phyloP scores from a whole-genome alignment of 805 yeast genomes.

The Monosporozyma servazzii region DNA sequence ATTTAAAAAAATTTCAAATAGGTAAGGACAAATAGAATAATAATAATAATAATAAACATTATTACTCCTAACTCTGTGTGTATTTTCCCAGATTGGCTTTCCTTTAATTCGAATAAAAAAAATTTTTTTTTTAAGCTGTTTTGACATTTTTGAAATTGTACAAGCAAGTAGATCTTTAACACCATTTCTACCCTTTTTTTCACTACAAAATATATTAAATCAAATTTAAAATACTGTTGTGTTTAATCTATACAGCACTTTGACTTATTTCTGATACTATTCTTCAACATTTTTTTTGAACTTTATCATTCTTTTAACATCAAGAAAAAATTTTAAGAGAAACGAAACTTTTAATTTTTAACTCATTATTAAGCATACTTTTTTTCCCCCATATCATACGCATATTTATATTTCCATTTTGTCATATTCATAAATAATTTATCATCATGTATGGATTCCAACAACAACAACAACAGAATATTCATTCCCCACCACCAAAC shows the following conservation, averaged over 20 bases:
- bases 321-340: background rate
- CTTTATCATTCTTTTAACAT: background rate
- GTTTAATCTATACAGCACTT: background rate
- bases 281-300: background rate
- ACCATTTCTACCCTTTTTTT: background rate
- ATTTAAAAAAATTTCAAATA: background rate
- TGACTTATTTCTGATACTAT: background rate
- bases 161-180: background rate
- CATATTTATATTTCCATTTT: background rate
- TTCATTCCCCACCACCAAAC: background rate
- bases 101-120: background rate
- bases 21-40: background rate
- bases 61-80: background rate
- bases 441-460: slow-evolving; percentile 1
- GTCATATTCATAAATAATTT: background rate
- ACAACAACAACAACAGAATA: slow-evolving; percentile 3
- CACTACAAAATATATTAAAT: background rate
- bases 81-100: background rate
- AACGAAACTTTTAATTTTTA: background rate
- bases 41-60: background rate
- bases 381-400: background rate
- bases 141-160: background rate
- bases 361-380: background rate
- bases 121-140: no score
- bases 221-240: background rate